phyloP scores from a whole-genome alignment of 2,329 filamentous ascomycete species.

The Cercospora sp. region DNA sequence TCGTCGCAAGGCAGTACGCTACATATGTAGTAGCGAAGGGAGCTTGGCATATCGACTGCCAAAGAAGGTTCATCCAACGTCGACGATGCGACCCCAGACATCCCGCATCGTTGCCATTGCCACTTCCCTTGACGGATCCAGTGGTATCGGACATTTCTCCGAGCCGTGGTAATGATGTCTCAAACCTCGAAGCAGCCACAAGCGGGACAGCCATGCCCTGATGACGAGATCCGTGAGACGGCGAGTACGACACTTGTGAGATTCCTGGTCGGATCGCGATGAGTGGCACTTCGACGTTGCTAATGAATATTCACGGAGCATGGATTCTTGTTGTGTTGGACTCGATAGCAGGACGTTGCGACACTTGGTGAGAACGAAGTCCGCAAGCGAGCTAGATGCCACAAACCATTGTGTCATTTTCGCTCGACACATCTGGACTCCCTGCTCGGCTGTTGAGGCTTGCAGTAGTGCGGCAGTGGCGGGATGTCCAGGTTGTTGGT shows the following conservation, averaged over 20 bases:
- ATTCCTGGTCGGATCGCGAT: not conserved
- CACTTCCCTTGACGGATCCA: not conserved
- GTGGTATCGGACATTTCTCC: not conserved
- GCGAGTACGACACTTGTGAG: not conserved
- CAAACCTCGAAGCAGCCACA: not conserved
- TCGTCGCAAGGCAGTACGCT: too few species aligned
- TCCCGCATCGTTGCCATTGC: not conserved
- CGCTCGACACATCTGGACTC: not conserved
- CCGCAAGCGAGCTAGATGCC: not conserved
- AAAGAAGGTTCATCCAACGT: not conserved
- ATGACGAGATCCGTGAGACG: not conserved
- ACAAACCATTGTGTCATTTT: not conserved
- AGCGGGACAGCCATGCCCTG: not conserved
- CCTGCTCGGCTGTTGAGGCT: constrained; percentile 1
- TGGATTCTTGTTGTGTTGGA: not conserved
- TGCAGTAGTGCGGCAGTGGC: constrained; percentile 4
- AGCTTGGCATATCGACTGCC: not conserved
- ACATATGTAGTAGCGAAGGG: not conserved
- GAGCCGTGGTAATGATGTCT: not conserved
- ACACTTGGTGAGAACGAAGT: not conserved
- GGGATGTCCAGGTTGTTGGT: constrained; percentile 37
- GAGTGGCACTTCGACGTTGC: not conserved
- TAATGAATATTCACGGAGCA: not conserved
- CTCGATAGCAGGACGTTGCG: not conserved
- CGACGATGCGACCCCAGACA: not conserved